Evolutionary conservation across 805 yeast genomes (phyloP), one percentile per base, ranked within the genome.

Genomic region (Saturnispora halmiae): DNA sequence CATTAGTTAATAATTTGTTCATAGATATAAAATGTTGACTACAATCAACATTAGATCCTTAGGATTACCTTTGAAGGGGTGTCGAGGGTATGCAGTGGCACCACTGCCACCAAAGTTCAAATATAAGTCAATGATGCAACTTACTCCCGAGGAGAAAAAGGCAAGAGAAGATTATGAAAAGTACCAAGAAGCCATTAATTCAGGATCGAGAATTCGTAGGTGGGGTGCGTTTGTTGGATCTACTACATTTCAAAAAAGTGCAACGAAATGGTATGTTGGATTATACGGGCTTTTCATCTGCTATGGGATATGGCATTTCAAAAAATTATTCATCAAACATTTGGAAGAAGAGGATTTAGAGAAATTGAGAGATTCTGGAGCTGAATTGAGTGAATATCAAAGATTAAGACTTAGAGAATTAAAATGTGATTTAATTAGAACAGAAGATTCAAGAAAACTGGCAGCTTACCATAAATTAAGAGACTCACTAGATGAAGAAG

Each of bases 301-400:
- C 16, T 72, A 78, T 43, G 83, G 85, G 39, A 68, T 74, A 43
- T 70, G 69, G 53, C 77, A 78, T 55, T 78, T 82, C 76, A 67
- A 75, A 50, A 82, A 80, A 51, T 57, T 81, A 38, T 82, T 73
- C 56, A 61, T 66, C 34, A 77, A 77, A 58, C 90, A 82, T 46
- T 65, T 72, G 43, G 85, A 80, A 52, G 61, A 76, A 44, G 61
- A 58, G 38, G 58, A 54, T 15, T 44, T 62, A 37, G 38, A 57
- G 14, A 51, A 56, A 32, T 46, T 50, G 30, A 47, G 59, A 36
- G 61, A 56, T 30, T 18, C 60, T 32, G 70, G 69, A 3, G 58
- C 54, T 2, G 49, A 56, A 8, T 60, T 74, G 19, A 70, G 72
- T 34, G 88, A 82, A 51, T 82, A 78, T 55, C 85, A 83, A 50